Base-by-base conservation (phyloP, 2,329 filamentous ascomycete species). In the Macrophomina pseudophaseolina region DNA sequence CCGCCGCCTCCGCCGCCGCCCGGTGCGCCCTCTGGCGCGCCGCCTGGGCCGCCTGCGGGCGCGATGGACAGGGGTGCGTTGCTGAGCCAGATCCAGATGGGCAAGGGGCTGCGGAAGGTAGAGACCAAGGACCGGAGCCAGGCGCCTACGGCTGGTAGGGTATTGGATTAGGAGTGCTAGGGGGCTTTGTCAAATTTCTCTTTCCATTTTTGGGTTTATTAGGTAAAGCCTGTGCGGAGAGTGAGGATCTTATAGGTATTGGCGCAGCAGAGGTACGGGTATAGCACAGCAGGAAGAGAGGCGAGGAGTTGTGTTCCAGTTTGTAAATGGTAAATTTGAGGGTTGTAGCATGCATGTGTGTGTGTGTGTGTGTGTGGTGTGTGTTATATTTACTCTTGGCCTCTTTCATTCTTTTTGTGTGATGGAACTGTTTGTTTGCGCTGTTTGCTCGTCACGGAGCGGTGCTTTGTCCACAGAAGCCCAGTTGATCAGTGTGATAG, bases 41-140 rank as follows among this genome's bases (percentile, higher is more conserved):
- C 88, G 23, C 74, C 86, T 30, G 72, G 71, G 30, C 74, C 75
- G 52, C 72, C 75, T 35, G 72, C 66, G 6, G 75, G 74, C 12
- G 70, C 70, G 53, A 71, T 74, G 4, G 71, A 80, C 70, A 80
- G 84, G 32, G 82, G 86, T 68, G 87, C 88, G 0, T 84, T 99
- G 74, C 79, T 99, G 70, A 89, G 89, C 67, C 88, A 97, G 76
- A 98, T 99, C 69, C 89, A 94, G 75, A 81, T 88, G 69, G 94
- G 95, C 51, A 93, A 80, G 79, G 80, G 88, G 2, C 82, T 99
- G 75, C 93, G 86, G 83, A 98, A 98, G 85, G 93, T 93, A 30
- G 83, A 90, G 77, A 98, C 95, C 0, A 94, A 92, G 79, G 95
- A 99, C 79, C 90, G 89, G 78, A 97, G 94, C 79, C 80, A 73